Conservation (phyloP, 2,329 filamentous ascomycete genomes). For the Trichothecium roseum region DNA sequence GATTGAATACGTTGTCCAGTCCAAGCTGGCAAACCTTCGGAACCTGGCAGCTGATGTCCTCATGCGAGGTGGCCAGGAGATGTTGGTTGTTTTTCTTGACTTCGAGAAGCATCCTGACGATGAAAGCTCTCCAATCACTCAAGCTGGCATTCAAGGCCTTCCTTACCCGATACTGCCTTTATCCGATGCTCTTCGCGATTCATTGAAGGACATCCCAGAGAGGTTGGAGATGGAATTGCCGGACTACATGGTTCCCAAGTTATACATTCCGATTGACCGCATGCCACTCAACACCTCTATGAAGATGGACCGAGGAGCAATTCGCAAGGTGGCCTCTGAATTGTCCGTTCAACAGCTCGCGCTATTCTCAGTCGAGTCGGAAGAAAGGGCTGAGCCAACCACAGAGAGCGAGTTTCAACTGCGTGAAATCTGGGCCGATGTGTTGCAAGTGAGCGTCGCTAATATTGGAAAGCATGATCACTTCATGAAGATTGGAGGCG, state of each 20-base stretch:
- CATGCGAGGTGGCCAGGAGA: too few relatives aligned
- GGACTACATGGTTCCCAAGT: slow-evolving; percentile 10
- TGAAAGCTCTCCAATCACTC: neutral
- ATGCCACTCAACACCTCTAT: slow-evolving; percentile 7
- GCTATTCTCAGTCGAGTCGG: neutral
- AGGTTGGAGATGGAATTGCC: slow-evolving; percentile 2
- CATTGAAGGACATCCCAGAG: neutral
- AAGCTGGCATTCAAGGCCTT: too few relatives aligned
- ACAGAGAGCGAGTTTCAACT: slow-evolving; percentile 10
- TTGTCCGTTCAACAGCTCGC: neutral
- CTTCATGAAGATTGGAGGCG: slow-evolving; percentile 8
- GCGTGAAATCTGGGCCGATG: slow-evolving; percentile 4
- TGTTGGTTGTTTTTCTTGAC: neutral
- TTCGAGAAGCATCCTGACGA: neutral
- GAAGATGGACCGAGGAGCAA: slow-evolving; percentile 7
- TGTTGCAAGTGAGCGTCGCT: slow-evolving; percentile 1
- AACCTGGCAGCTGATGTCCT: neutral
- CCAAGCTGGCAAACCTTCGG: neutral
- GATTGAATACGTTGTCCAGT: slow-evolving; percentile 8
- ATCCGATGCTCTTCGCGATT: neutral
- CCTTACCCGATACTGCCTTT: neutral
- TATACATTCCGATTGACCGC: slow-evolving; percentile 7
- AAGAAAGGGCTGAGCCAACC: neutral
- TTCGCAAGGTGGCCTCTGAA: neutral
- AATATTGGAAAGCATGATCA: slow-evolving; percentile 3